Base-by-base conservation (phyloP, 1,139 yeast species). In the Eremothecium coryli region DNA sequence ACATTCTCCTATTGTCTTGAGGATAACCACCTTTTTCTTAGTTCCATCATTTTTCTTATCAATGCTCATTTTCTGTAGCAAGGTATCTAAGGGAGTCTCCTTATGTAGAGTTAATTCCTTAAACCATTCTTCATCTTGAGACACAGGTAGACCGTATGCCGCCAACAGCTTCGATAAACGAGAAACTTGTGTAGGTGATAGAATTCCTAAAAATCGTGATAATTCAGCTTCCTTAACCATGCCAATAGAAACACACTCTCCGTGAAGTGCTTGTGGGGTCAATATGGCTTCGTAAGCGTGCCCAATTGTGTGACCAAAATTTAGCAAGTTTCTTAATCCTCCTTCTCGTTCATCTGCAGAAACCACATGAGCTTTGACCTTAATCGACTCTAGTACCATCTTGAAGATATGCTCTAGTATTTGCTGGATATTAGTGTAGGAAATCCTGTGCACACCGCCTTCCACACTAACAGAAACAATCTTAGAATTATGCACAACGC, bases 271-370 rank as follows among this genome's bases (percentile, higher is more conserved):
- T 58, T 88, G 86, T 6, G 99, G 98, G 4, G 97, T 86, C 45
- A 90, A 69, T 23, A 93, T 76, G 11, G 98, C 98, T 64, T 90
- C 99, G 48, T 82, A 86, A 17, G 99, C 99, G 59, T 90, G 99
- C 29, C 98, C 99, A 50, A 90, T 88, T 23, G 96, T 77, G 60
- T 90, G 99, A 20, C 99, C 99, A 56, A 90, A 93, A 61, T 90
- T 90, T 43, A 90, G 70, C 48, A 90, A 66, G 60, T 90, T 90
- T 64, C 99, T 73, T 48, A 90, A 70, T 2, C 96, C 93, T 35
- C 95, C 85, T 60, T 93, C 98, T 53, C 94, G 81, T 62, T 93
- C 99, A 61, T 93, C 99, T 11, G 78, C 70, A 4, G 95, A 75
- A 11, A 93, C 99, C 36, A 93, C 98, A 42, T 76, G 80, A 3